Evolutionary conservation across 176 grass and related monocot species (phyloP).

Genomic region (Areca catechu): DNA sequence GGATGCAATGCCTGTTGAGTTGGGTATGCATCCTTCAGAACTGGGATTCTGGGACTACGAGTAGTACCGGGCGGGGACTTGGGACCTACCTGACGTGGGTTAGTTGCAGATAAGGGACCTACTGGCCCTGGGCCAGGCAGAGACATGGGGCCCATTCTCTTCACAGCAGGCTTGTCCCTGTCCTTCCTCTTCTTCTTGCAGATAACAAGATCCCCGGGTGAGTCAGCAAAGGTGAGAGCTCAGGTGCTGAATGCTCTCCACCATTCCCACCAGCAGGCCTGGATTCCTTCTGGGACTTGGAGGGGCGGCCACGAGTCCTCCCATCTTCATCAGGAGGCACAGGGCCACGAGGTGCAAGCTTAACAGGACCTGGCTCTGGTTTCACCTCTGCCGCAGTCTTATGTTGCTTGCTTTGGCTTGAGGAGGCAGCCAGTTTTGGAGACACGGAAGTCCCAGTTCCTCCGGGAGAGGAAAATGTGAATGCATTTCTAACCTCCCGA

Average conservation of each 20-base stretch:
- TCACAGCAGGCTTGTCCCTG: conserved; percentile 32
- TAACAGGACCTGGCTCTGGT: conserved; percentile 24
- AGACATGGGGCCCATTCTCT: conserved; percentile 22
- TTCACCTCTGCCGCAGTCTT: conserved; percentile 24
- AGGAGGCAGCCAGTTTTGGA: conserved; percentile 4
- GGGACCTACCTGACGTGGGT: conserved; percentile 38
- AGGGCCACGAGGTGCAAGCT: conserved; percentile 14
- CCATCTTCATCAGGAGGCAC: conserved; percentile 13
- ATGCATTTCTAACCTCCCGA: conserved; percentile 42
- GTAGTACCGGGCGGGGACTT: conserved; percentile 32
- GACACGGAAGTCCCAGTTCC: conserved; percentile 16
- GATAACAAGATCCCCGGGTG: conserved; percentile 80
- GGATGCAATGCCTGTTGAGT: conserved; percentile 44
- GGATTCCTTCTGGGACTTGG: conserved; percentile 51
- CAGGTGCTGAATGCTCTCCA: conserved; percentile 25
- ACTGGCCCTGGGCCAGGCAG: conserved; percentile 57
- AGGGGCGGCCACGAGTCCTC: conserved; percentile 20
- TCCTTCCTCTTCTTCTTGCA: conserved; percentile 95
- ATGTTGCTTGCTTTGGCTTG: conserved; percentile 26
- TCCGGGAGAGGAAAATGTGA: conserved; percentile 50
- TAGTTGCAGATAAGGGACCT: conserved; percentile 44
- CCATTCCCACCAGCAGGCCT: conserved; percentile 24
- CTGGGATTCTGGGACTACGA: conserved; percentile 38
- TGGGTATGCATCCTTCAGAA: conserved; percentile 49
- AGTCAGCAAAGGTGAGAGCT: conserved; percentile 25